Percentiles rank a stretch among this genome's conserved stretches.
Conservation (phyloP, 2,329 filamentous ascomycete genomes). For the Botryotinia globosa region DNA sequence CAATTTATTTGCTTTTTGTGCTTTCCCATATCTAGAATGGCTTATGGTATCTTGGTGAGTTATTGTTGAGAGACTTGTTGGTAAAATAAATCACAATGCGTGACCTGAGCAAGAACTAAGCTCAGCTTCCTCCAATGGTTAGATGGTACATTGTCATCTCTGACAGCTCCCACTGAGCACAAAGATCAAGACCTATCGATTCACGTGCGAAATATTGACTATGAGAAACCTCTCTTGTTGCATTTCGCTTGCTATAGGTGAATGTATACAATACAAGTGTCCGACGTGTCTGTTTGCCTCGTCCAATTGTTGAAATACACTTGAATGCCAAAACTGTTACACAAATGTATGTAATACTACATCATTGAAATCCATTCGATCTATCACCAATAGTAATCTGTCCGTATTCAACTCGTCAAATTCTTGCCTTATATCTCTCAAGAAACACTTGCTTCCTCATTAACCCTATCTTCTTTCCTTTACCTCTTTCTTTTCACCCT, state of each 20-base stretch:
- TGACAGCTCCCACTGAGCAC: neutral
- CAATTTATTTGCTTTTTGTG: neutral
- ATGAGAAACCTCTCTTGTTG: neutral
- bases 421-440: neutral
- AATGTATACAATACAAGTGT: neutral
- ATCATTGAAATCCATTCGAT: neutral
- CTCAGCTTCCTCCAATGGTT: neutral
- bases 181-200: neutral
- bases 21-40: neutral
- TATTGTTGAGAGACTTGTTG: neutral
- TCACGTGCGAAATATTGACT: neutral
- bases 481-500: neutral
- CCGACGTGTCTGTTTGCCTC: neutral
- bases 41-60: neutral
- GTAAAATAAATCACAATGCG: neutral
- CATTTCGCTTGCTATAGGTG: neutral
- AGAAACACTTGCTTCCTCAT: neutral
- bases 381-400: neutral
- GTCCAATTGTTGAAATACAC: neutral
- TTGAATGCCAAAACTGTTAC: too few relatives aligned
- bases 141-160: neutral
- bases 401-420: neutral
- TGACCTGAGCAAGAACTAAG: neutral
- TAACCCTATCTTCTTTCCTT: neutral
- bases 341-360: neutral